Base-by-base conservation (phyloP, 2,329 filamentous ascomycete species). In the Aureobasidium pullulans region DNA sequence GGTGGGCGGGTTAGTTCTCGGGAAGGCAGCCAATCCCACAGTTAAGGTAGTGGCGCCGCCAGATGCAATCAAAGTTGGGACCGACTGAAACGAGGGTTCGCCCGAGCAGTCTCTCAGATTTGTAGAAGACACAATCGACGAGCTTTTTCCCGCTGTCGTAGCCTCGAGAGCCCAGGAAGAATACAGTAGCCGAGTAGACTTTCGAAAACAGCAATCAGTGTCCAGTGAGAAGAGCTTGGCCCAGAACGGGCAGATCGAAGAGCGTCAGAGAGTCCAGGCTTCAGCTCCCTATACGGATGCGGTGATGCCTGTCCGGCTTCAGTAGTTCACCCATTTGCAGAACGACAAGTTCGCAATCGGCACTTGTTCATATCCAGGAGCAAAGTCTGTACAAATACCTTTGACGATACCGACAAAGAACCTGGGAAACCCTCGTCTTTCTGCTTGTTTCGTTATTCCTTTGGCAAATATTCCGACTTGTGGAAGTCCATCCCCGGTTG, bases 251-350 rank as follows among this genome's bases (percentile, higher is more conserved):
- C 40, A 56, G 28, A 36, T 39, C 28, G 8, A 16, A 36, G 10
- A 36, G 39, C 44, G 32, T 49, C 59, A 52, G 36, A 57, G 44
- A 52, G 59, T 49, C 52, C 52, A 57, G 52, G 42, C 59, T 57
- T 39, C 32, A 52, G 16, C 3, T 43, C 16, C 9, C 32, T 28
- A 32, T 50, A 61, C 59, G 59, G 40, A 61, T 61, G 49, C 59
- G 59, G 59, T 61, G 29, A 56, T 47, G 42, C 40, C 46, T 42
- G 50, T 61, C 59, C 59, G 59, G 59, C 59, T 61, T 57, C 59
- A 57, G 59, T 57, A 52, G 43, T 57, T 23, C 23, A 15, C 4
- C 44, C 43, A 47, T 48, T 57, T 57, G 53, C 53, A 57, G 53
- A 31, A 59, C 19, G 23, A 43, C n/a, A 16, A 59, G 40, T 43